Base-by-base conservation (phyloP, 2,329 filamentous ascomycete species). In the Hymenoscyphus fructigenus region DNA sequence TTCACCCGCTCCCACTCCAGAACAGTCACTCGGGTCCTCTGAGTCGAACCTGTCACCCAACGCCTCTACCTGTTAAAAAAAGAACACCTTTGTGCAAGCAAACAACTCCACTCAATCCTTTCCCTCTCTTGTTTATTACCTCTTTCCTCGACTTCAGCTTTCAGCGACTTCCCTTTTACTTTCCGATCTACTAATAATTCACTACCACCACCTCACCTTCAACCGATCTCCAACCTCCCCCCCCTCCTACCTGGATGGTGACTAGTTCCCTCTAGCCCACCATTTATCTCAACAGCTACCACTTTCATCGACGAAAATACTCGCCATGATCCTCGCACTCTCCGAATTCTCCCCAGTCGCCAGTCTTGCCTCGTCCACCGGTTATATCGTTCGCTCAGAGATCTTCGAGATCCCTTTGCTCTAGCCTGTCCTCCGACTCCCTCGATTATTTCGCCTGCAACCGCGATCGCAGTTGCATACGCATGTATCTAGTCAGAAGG, bases 311-410 rank as follows among this genome's bases (percentile, higher is more conserved):
- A 71, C 70, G 73, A 68, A 75, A 73, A 73, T 36, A 70, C 69
- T 73, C 74, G 86, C 80, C 74, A 88, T 88, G 86, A 81, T 80
- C 83, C 75, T 86, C 85, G 82, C 79, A 81, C 79, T 77, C 78
- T 76, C 76, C 73, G 73, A 73, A 73, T 71, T 76, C 75, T 77
- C 76, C 80, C 83, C 85, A 88, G 86, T 88, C 85, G 85, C 82
- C 83, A 80, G 84, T 84, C 83, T 80, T 78, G 83, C 81, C 79
- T 81, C 79, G 84, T 85, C 83, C 76, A 81, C 84, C 84, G 83
- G 84, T 84, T 77, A 80, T 76, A 81, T 85, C 81, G 76, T 81
- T 80, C 76, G 81, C 84, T 81, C 81, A 82, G 81, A 80, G 76
- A 79, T 74, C 71, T 55, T 64, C 55, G 36, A 62, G 70, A 67